Conservation (phyloP, 805 yeast species). For the Wickerhamiella shivajii region DNA sequence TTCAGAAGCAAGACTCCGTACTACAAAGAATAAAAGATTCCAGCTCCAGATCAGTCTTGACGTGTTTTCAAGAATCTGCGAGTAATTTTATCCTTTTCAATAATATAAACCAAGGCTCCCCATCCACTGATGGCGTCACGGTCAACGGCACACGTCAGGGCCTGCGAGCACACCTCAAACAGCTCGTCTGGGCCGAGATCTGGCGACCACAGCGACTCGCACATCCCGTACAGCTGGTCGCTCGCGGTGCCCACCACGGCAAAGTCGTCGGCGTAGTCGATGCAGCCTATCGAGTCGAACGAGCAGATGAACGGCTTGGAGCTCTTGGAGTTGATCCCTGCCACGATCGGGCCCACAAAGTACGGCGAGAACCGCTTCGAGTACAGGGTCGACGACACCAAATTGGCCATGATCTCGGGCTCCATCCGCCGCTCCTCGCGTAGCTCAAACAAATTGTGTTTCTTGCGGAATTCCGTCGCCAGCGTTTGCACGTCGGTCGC, state of each 20-base stretch:
- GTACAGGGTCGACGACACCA: constrained; percentile 79
- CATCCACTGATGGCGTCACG: constrained; percentile 96
- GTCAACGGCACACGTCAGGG: constrained; percentile 85
- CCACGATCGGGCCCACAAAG: constrained; percentile 92
- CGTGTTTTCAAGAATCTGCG: constrained; percentile 83
- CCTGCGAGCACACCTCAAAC: constrained; percentile 90
- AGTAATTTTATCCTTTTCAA: constrained; percentile 59
- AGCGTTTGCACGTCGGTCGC: constrained; percentile 89
- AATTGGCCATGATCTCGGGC: constrained; percentile 85
- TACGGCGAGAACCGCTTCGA: constrained; percentile 87
- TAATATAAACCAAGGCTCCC: constrained; percentile 92
- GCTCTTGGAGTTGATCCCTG: constrained; percentile 77
- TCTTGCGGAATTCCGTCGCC: constrained; percentile 61
- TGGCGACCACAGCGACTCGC: constrained; percentile 93
- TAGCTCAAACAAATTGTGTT: constrained; percentile 76
- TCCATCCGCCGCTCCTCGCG: constrained; percentile 85
- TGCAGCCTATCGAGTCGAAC: constrained; percentile 92
- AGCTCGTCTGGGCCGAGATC: constrained; percentile 85
- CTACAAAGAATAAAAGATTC: background rate
- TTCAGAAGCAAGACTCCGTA: background rate
- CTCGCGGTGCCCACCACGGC: constrained; percentile 91
- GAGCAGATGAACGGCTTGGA: constrained; percentile 85
- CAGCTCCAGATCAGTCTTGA: constrained; percentile 55
- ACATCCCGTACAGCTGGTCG: constrained; percentile 97
- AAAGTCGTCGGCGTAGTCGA: constrained; percentile 87